Evolutionary conservation across 495 filamentous ascomycete genomes (phyloP).

Genomic region (Penicillium robsamsonii): DNA sequence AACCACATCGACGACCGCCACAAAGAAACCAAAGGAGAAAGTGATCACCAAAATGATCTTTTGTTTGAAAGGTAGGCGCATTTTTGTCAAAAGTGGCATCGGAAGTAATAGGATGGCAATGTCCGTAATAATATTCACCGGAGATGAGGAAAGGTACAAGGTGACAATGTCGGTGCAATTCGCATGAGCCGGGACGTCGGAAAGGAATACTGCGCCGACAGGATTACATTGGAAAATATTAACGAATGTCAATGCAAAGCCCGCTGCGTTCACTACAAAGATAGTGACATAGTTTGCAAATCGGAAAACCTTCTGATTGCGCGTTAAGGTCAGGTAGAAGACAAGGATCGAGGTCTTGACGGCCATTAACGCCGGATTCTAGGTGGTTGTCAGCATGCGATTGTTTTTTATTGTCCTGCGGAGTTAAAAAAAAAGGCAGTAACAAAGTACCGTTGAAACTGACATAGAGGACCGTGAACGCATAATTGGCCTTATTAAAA

Average conservation of each 20-base stretch:
- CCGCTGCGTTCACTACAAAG: conserved; percentile 71
- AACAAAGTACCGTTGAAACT: conserved; percentile 26
- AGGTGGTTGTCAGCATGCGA: conserved; percentile 6
- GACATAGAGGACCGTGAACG: conserved; percentile 81
- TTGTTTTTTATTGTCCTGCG: too few relatives aligned
- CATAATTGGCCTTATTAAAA: conserved; percentile 71
- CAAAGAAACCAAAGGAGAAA: conserved; percentile 80
- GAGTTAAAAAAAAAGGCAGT: neutral
- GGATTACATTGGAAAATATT: conserved; percentile 91
- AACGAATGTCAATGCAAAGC: conserved; percentile 74
- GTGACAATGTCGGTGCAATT: conserved; percentile 73
- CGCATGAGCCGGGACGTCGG: conserved; percentile 40
- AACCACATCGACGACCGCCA: conserved; percentile 83
- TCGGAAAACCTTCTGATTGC: conserved; percentile 68
- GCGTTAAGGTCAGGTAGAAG: conserved; percentile 80
- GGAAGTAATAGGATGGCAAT: conserved; percentile 79
- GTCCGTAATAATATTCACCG: conserved; percentile 83
- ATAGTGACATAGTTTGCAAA: conserved; percentile 69
- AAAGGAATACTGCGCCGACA: conserved; percentile 58
- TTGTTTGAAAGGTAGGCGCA: conserved; percentile 78
- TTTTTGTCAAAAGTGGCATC: conserved; percentile 79
- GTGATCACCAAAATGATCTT: conserved; percentile 81
- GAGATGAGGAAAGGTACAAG: conserved; percentile 78
- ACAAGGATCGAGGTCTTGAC: conserved; percentile 88
- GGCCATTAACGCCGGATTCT: conserved; percentile 79